phyloP scores from a whole-genome alignment of 1,284 basidiomycete genomes.

The Rhodotorula sp. region DNA sequence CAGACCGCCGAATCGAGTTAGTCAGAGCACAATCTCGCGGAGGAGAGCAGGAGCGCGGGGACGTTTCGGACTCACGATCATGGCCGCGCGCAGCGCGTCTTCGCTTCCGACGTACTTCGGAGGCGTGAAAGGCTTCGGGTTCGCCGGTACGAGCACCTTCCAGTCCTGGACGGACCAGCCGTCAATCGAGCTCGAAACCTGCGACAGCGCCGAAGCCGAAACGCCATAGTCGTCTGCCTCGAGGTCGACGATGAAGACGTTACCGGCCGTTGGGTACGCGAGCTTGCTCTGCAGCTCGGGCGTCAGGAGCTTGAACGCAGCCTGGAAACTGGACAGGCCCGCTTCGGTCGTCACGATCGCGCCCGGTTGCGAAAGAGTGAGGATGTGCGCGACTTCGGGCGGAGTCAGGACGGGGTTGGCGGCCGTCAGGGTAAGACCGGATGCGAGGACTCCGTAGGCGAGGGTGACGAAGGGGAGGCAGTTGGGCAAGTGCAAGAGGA shows the following conservation, averaged over 20 bases:
- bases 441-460: conserved; percentile 47
- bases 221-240: conserved; percentile 43
- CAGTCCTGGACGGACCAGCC: conserved; percentile 34
- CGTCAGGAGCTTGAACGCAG: conserved; percentile 28
- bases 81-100: conserved; percentile 28
- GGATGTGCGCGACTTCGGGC: conserved; percentile 49
- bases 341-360: conserved; percentile 46
- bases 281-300: conserved; percentile 17
- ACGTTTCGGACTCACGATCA: conserved; percentile 12
- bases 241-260: conserved; percentile 43
- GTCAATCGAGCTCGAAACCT: background rate
- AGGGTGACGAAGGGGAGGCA: conserved; percentile 48
- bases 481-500: conserved; percentile 51
- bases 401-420: conserved; percentile 49
- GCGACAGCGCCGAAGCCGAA: conserved; percentile 1
- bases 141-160: conserved; percentile 35
- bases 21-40: too few species aligned
- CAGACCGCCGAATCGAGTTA: conserved; percentile 35
- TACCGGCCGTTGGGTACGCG: conserved; percentile 29
- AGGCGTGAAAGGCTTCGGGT: conserved; percentile 27
- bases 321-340: conserved; percentile 33
- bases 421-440: conserved; percentile 45
- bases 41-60: too few species aligned
- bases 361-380: conserved; percentile 47
- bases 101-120: conserved; percentile 34